Evolutionary conservation across 352 stramenopile species (phyloP), one percentile per base, ranked within the genome.

Genomic region (Globisporangium canariense): DNA sequence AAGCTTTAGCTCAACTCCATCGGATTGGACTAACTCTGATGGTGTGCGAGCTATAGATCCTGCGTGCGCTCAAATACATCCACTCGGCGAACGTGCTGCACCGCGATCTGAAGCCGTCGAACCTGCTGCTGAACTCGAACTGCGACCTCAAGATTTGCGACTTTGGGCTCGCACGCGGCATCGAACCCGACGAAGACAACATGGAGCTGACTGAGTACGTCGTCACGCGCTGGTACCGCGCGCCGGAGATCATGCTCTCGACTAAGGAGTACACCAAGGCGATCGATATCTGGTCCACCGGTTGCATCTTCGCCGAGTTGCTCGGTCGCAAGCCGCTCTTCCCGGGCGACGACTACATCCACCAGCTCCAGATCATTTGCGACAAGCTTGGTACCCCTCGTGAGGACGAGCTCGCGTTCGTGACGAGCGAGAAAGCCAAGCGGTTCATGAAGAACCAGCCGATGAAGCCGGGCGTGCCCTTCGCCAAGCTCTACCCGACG

Each of bases 311-410:
- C 53, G 91, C 89, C n/a, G 93, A 98, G 69, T 67, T 98, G 36
- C 76, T 98, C 1, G 86, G 84, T 11, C 79, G 89, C 47, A 97
- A 96, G 52, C 89, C 90, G 49, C 78, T 98, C n/a, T 98, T 98
- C 50, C 93, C 90, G 6, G 93, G 93, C 1, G 94, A 99, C 59
- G 97, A 99, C 76, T 99, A 99, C 76, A 99, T 99, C 75, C 93
- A 99, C 76, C 97, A 99, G 78, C 93, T 99, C 51, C 88, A 97
- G 76, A 94, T 98, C 70, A 98, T 98, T 60, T 95, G 85, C 65
- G 88, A 97, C 61, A 94, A 96, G 61, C 80, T 98, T 40, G 92
- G 92, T 40, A 96, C 87, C 46, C 89, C 90, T 11, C 73, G 72
- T 30, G 82, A 98, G 51, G 86, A 88, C 0, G 92, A 97, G 36